Base-by-base conservation (phyloP, 805 yeast species). In the Starmerella potacharoeniae region DNA sequence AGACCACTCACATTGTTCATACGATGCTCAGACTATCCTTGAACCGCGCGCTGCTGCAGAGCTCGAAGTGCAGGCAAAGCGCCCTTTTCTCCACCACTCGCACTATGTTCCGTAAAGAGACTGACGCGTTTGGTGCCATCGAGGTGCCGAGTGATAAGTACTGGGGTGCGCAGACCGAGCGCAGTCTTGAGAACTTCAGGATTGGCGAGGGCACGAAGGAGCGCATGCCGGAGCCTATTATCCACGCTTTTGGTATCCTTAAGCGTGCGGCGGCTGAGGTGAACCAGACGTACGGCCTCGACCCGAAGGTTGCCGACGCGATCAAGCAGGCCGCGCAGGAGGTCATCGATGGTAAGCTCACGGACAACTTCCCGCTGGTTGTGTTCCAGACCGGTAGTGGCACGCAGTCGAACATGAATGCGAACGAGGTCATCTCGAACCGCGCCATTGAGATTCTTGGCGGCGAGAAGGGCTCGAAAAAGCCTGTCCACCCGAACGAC, bases 371-470 rank as follows among this genome's bases (percentile, higher is more conserved):
- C 83, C 98, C 98, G 56, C 77, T 93, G 70, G 98, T 93, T 56
- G 97, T 93, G 39, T 93, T 89, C 85, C 98, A 93, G 77, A 93
- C 98, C 58, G 98, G 98, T 57, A 86, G 96, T 35, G 98, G 98
- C 71, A 93, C 98, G 56, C 98, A 93, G 75, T 84, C 95, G 60
- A 93, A 93, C 78, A 93, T 93, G 97, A 91, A 93, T 73, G 96
- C 97, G 68, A 93, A 93, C 72, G 98, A 93, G 77, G 98, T 93
- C 64, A 93, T 93, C 67, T 87, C 96, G 55, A 93, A 93, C 81
- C 83, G 98, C 68, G 98, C 98, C 65, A 93, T 93, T 71, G 97
- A 93, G 75, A 67, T 93, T 53, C 78, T 93, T 62, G 97, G 97
- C 60, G 98, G 97, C 58, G 78, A 77, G 67, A 73, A 84, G 67